Percentiles rank a stretch among this genome's conserved stretches.
Evolutionary conservation across 352 stramenopile genomes (phyloP).

Genomic region (Pythium plurisporium): DNA sequence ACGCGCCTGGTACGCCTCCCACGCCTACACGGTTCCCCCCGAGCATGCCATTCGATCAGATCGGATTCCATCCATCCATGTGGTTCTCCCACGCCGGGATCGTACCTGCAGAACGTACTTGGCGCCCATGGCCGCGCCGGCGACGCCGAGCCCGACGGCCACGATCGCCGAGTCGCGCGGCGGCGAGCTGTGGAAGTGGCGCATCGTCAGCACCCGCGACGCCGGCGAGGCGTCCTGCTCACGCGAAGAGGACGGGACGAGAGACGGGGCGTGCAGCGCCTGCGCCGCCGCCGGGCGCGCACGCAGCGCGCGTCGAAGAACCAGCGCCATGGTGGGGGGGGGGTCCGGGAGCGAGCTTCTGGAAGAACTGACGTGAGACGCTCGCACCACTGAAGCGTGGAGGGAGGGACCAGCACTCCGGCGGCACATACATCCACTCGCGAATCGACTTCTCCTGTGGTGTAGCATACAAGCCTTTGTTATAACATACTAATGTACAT

Average conservation of each 20-base stretch:
- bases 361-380: too few species aligned
- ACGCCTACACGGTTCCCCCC: slow-evolving; percentile 33
- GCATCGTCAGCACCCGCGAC: slow-evolving; percentile 15
- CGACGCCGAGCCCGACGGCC: slow-evolving; percentile 61
- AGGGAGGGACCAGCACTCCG: slow-evolving; percentile 10
- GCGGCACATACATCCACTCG: background rate
- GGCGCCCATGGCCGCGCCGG: slow-evolving; percentile 58
- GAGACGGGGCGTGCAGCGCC: background rate
- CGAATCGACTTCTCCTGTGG: background rate
- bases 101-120: slow-evolving; percentile 76
- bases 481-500: background rate
- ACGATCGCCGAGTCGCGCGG: slow-evolving; percentile 61
- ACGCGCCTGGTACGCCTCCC: slow-evolving; percentile 63
- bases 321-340: background rate
- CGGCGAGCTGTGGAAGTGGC: slow-evolving; percentile 60
- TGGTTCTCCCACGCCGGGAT: too few species aligned
- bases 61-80: background rate
- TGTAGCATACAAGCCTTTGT: background rate
- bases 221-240: slow-evolving; percentile 2
- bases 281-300: slow-evolving; percentile 1
- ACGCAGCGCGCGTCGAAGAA: slow-evolving; percentile 4
- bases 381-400: too few species aligned
- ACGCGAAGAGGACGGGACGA: background rate
- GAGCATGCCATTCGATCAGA: too few species aligned
- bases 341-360: background rate